These are phyloP conservation scores for Cenchrus americanus DNA, from an alignment of 176 grass and related monocot species.

Conservation along the genomic window DNA sequence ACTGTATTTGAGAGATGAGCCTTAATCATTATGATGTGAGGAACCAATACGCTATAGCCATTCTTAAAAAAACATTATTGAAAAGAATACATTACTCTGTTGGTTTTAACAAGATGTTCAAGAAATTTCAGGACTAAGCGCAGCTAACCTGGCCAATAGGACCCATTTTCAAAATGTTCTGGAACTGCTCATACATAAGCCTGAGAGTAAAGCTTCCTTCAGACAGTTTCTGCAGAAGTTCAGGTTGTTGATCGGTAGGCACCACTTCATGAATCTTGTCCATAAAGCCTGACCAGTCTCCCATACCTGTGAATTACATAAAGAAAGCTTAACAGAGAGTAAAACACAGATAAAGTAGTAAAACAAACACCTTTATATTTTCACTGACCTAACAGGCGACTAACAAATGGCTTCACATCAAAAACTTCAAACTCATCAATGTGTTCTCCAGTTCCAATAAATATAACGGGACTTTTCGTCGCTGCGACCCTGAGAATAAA, in stretches of 20 bases:
- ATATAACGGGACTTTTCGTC: constrained; percentile 97
- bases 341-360: background rate
- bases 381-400: constrained; percentile 75
- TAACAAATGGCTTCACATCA: constrained; percentile 96
- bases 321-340: constrained; percentile 28
- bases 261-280: constrained; percentile 95
- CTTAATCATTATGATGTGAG: background rate
- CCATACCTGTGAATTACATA: constrained; percentile 61
- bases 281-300: constrained; percentile 93
- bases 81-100: background rate
- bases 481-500: constrained; percentile 75
- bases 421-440: constrained; percentile 90
- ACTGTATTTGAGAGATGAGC: background rate
- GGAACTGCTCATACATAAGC: constrained; percentile 93
- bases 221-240: constrained; percentile 83
- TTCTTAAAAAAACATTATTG: background rate
- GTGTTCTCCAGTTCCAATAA: constrained; percentile 98
- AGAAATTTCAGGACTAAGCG: constrained; percentile 12
- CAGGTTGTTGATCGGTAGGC: constrained; percentile 93
- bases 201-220: constrained; percentile 95
- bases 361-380: constrained; percentile 20
- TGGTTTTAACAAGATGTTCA: constrained; percentile 4
- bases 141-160: constrained; percentile 81
- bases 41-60: background rate
- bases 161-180: constrained; percentile 95